phyloP scores from a whole-genome alignment of 441 rosid genomes.

The Arabidopsis lyrata region DNA sequence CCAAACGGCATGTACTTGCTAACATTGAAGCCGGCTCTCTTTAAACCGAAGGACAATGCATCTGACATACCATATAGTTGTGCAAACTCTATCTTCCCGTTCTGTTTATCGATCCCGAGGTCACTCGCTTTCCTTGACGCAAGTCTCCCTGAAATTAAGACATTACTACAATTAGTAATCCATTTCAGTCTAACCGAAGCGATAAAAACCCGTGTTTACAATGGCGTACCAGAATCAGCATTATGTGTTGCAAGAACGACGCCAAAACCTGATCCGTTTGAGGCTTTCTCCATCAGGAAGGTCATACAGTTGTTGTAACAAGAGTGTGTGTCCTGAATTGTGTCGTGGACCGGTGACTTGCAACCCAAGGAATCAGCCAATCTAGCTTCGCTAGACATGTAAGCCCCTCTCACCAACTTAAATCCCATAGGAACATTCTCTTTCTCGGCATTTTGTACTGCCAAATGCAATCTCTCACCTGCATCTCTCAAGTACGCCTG shows the following conservation, averaged over 20 bases:
- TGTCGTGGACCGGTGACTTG: constrained; percentile 78
- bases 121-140: constrained; percentile 68
- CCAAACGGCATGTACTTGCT: constrained; percentile 93
- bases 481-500: constrained; percentile 90
- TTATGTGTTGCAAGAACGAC: constrained; percentile 89
- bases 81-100: constrained; percentile 74
- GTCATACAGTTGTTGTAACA: constrained; percentile 83
- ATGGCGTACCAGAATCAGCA: constrained; percentile 67
- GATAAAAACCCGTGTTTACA: not conserved
- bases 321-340: constrained; percentile 67
- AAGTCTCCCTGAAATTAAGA: constrained; percentile 54
- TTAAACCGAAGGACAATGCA: constrained; percentile 71
- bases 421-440: constrained; percentile 72
- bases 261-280: constrained; percentile 52
- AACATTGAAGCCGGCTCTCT: constrained; percentile 84
- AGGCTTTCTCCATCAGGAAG: constrained; percentile 65
- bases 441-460: constrained; percentile 59
- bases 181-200: not conserved
- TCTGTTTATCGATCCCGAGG: constrained; percentile 59
- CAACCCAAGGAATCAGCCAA: constrained; percentile 71
- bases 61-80: constrained; percentile 94
- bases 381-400: constrained; percentile 72
- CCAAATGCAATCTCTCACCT: constrained; percentile 61
- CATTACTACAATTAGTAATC: not conserved
- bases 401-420: constrained; percentile 89